Evolutionary conservation across 192 early-diverging fungal species (phyloP).

Genomic region (Chytriomyces confervae): DNA sequence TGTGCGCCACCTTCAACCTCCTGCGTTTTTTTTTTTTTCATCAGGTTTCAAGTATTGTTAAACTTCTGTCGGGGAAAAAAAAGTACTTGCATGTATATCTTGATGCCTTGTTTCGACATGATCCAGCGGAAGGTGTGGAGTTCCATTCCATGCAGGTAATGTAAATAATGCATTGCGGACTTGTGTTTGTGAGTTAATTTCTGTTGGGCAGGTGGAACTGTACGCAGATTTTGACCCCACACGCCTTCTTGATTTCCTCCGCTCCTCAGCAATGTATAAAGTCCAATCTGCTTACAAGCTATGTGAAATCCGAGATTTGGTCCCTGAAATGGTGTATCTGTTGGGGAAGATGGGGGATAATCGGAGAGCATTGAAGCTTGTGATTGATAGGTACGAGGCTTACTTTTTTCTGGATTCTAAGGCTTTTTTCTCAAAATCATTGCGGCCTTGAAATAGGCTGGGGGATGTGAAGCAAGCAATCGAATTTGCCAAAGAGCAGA

Average conservation of each 20-base stretch:
- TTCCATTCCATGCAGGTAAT: conserved; percentile 51
- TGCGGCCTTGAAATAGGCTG: conserved; percentile 34
- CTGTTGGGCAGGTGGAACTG: conserved; percentile 18
- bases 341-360: conserved; percentile 98
- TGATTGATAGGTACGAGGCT: conserved; percentile 71
- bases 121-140: conserved; percentile 47
- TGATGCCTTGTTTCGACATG: conserved; percentile 82
- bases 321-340: conserved; percentile 97
- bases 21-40: neutral
- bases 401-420: no score
- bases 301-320: conserved; percentile 84
- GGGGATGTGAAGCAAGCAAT: conserved; percentile 93
- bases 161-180: neutral
- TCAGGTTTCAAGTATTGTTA: conserved; percentile 55
- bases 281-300: conserved; percentile 28
- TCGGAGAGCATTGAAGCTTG: conserved; percentile 88
- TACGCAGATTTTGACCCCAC: conserved; percentile 41
- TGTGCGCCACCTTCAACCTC: no score
- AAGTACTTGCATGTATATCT: conserved; percentile 86
- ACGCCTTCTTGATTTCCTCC: conserved; percentile 83
- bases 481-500: conserved; percentile 97
- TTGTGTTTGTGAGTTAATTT: conserved; percentile 1
- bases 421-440: no score
- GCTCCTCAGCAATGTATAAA: conserved; percentile 45
- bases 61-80: conserved; percentile 61